These are phyloP conservation scores for Suillus sp. DNA, from an alignment of 768 basidiomycete genomes.

Conservation along the genomic window DNA sequence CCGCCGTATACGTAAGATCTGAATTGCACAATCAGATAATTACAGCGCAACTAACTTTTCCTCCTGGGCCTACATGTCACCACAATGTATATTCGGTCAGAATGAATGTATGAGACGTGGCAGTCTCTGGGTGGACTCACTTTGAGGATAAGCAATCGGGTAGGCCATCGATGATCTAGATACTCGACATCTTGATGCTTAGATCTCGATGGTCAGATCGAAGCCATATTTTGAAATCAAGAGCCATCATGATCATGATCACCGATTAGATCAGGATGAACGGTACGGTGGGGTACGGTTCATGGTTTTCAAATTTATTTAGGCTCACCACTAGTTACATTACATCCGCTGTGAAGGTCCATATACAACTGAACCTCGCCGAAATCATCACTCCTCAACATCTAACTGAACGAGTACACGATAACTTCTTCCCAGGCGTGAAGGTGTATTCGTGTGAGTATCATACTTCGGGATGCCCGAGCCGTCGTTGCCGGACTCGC, in stretches of 20 bases:
- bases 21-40: neutral
- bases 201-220: neutral
- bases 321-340: neutral
- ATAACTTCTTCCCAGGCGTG: neutral
- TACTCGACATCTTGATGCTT: conserved; percentile 1
- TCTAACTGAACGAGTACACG: neutral
- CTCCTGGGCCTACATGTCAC: neutral
- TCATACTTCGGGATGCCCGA: neutral
- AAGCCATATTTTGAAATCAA: neutral
- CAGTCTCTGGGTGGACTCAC: neutral
- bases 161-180: conserved; percentile 2
- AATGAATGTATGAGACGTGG: neutral
- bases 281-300: neutral
- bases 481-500: neutral
- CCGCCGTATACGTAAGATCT: neutral
- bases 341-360: neutral
- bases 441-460: neutral
- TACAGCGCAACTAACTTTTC: neutral
- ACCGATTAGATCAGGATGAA: conserved; percentile 2
- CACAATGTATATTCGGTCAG: neutral
- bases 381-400: neutral
- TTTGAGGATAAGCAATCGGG: neutral
- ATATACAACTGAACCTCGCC: too few relatives aligned
- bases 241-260: conserved; percentile 1
- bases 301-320: neutral